These are phyloP conservation scores for Porosira glacialis DNA, from an alignment of 352 stramenopile species.

Conservation along the genomic window DNA sequence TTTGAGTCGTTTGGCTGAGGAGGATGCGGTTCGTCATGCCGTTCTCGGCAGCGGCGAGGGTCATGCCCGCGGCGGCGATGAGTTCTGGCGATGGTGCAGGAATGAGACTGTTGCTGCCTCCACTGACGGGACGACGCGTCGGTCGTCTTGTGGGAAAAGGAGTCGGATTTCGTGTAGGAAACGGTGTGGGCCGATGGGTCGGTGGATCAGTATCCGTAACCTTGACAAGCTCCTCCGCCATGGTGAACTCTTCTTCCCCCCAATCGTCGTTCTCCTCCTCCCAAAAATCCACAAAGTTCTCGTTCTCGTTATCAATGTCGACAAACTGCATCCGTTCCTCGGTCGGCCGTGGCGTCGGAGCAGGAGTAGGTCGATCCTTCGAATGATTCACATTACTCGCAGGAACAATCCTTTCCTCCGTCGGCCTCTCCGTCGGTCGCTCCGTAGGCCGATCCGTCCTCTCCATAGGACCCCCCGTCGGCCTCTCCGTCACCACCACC, in stretches of 20 bases:
- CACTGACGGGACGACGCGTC: not conserved
- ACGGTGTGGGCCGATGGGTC: not conserved
- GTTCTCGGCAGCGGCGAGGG: conserved; percentile 11
- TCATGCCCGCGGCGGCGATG: conserved; percentile 22
- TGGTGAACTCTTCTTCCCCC: too few species aligned
- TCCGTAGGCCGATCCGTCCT: not conserved
- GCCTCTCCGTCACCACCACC: not conserved
- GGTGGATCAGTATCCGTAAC: not conserved
- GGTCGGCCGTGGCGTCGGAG: not conserved
- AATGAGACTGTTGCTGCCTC: conserved; percentile 12
- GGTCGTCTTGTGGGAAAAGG: not conserved
- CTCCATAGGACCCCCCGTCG: not conserved
- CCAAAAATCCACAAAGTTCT: too few species aligned
- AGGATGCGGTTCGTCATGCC: conserved; percentile 29
- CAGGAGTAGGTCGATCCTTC: not conserved
- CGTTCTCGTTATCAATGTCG: too few species aligned
- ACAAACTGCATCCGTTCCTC: too few species aligned
- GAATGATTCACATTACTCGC: not conserved
- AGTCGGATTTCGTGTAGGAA: conserved; percentile 9
- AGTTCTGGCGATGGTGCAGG: conserved; percentile 16
- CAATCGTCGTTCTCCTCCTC: too few species aligned
- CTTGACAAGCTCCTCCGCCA: too few species aligned
- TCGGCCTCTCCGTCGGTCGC: not conserved
- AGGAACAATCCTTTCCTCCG: not conserved
- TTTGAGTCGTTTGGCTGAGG: too few species aligned